Base-by-base conservation (phyloP, 257 asterid species). In the Solanum chilense region DNA sequence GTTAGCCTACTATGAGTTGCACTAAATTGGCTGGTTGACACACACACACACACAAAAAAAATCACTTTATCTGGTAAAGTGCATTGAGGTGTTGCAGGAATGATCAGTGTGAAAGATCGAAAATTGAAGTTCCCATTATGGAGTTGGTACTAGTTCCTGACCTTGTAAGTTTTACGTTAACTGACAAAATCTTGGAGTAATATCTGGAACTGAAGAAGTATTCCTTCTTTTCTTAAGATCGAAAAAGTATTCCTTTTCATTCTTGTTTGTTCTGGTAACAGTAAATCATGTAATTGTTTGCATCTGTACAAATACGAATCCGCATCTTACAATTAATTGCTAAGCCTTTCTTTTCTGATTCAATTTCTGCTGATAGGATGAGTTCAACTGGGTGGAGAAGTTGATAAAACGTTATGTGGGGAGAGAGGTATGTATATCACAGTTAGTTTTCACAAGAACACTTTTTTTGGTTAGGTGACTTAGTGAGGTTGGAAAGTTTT, bases 331-430 rank as follows among this genome's bases (percentile, higher is more conserved):
- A 70, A 77, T 83, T 70, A 84, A 64, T 60, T 81, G 69, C 85
- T 81, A 81, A 49, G 18, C 25, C 42, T 49, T 16, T 5, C 23
- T 77, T 15, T 27, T 44, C 52, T 25, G 62, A 23, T 25, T 47
- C 27, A 2, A 29, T 49, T 1, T 47, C 29, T 81, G 64, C 66
- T 78, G 84, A 45, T 93, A 96, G 99, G 94, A 93, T 82, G 99
- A 97, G 92, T 94, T 97, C 77, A 93, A 93, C 62, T 97, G 99
- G 99, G 91, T 89, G 89, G 94, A 88, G 86, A 87, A 68, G 89
- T 85, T 97, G 92, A 93, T 97, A 86, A 92, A 83, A 86, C 94
- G 93, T 20, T 97, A 94, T 74, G 92, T 95, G 15, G 99, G 99
- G 76, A 92, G 99, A 94, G 99, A 97, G 98, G 98, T 95, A 90